Evolutionary conservation across 1,284 basidiomycete species (phyloP).

Genomic region (Sutorius eximius): DNA sequence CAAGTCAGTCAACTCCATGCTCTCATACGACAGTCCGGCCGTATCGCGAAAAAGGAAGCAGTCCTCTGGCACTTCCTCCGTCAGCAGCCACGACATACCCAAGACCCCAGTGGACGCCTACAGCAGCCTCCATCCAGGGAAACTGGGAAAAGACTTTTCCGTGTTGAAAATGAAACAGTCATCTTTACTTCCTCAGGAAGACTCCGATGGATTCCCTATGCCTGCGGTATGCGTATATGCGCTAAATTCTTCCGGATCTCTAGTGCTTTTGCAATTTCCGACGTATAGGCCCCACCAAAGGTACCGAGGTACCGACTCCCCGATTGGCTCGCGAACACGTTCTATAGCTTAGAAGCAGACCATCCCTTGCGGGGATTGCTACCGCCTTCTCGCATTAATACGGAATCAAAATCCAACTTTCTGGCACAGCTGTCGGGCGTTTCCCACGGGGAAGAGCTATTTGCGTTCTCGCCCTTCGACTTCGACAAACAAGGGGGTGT

Average conservation of each 20-base stretch:
- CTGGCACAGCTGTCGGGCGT: constrained; percentile 1
- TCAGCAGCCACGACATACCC: constrained; percentile 42
- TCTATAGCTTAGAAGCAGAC: constrained; percentile 39
- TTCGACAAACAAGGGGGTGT: constrained; percentile 12
- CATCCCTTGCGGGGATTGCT: constrained; percentile 50
- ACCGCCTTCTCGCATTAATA: constrained; percentile 19
- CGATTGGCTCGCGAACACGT: constrained; percentile 47
- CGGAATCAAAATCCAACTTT: background rate
- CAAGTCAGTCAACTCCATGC: constrained; percentile 48
- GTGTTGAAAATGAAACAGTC: constrained; percentile 42
- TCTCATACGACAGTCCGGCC: constrained; percentile 26
- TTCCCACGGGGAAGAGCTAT: constrained; percentile 22
- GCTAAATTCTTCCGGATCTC: constrained; percentile 12
- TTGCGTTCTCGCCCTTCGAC: constrained; percentile 34
- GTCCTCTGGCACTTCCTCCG: constrained; percentile 48
- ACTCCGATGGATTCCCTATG: constrained; percentile 6
- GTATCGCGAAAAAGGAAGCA: constrained; percentile 32
- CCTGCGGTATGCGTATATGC: constrained; percentile 38
- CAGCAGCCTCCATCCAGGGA: constrained; percentile 33
- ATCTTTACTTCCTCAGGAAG: constrained; percentile 12
- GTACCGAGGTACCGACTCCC: constrained; percentile 37
- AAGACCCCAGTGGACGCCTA: constrained; percentile 47
- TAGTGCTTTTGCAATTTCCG: constrained; percentile 15
- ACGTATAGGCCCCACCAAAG: constrained; percentile 17
- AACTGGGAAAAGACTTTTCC: constrained; percentile 42